Evolutionary conservation across 1,284 basidiomycete genomes (phyloP).

Genomic region (Phellopilus nigrolimitatus): DNA sequence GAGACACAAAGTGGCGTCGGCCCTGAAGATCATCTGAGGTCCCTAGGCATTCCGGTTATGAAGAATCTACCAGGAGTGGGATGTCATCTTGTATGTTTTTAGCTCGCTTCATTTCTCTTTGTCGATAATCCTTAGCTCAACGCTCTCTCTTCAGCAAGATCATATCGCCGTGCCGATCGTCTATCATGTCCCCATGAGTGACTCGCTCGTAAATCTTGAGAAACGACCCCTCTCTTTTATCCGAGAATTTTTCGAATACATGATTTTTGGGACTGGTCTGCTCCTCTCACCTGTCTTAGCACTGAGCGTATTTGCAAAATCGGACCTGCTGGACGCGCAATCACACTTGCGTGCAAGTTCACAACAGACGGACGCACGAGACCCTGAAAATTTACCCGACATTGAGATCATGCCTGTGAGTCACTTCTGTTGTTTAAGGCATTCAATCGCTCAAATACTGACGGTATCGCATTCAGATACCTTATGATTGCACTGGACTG

Average conservation of each 20-base stretch:
- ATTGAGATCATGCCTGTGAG: constrained; percentile 34
- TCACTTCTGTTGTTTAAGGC: too few species aligned
- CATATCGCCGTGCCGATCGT: constrained; percentile 30
- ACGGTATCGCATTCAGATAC: constrained; percentile 3
- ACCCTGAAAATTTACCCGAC: constrained; percentile 30
- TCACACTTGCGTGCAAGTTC: constrained; percentile 10
- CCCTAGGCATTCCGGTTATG: constrained; percentile 27
- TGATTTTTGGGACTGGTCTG: constrained; percentile 29
- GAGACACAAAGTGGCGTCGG: constrained; percentile 26
- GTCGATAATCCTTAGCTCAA: background rate
- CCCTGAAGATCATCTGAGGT: constrained; percentile 26
- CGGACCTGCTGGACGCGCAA: constrained; percentile 26
- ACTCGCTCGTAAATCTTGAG: constrained; percentile 26
- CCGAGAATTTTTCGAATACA: constrained; percentile 28
- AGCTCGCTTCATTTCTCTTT: too few species aligned
- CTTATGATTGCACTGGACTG: constrained; percentile 18
- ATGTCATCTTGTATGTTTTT: constrained; percentile 23
- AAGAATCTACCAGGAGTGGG: constrained; percentile 36
- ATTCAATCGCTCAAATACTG: constrained; percentile 1
- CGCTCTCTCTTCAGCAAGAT: constrained; percentile 30
- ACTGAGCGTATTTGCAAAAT: constrained; percentile 27
- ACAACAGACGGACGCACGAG: constrained; percentile 21
- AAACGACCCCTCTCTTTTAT: constrained; percentile 23
- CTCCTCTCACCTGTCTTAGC: constrained; percentile 30
- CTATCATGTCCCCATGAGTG: constrained; percentile 28